Evolutionary conservation across 805 yeast genomes (phyloP), one percentile per base, ranked within the genome.

Genomic region (Citeromyces matritensis): DNA sequence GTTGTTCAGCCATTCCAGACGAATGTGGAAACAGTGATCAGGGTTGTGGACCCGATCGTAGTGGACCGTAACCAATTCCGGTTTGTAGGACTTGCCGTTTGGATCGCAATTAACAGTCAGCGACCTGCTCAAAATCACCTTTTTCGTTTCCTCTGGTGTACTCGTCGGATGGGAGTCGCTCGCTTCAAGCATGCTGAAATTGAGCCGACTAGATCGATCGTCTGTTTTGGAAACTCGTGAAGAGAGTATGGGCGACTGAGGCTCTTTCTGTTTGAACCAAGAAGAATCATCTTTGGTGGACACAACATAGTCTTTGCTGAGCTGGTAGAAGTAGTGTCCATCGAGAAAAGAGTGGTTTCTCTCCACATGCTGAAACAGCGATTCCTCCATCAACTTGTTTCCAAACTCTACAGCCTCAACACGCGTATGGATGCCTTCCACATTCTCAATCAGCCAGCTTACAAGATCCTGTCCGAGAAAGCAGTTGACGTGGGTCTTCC

Each of bases 1-100:
- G 0, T 94, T 74, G 37, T 80, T 83, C 23, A 88, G 56, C 99
- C 99, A 91, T 48, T 91, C 96, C 9, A 88, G 51, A 30, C 95
- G 61, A 23, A 91, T 66, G 45, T 88, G 97, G 57, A 76, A 91
- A 47, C 96, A 86, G 44, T 86, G 94, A 41, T 81, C 88, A 0
- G 96, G 95, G 46, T 86, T 88, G 49, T 85, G 95, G 3, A 86
- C 86, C 28, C 76, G 65, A 48, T 91, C 99, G 45, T 83, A 82
- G 52, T 88, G 96, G 1, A 91, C 84, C 5, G 73, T 72, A 29
- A 85, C 60, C 3, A 74, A 51, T 42, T 91, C 98, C 0, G 79
- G 78, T 34, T 85, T 69, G 49, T 73, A 73, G 0, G 95, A 83
- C 37, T 72, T 64, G 3, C 61, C 58, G 19, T 63, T 55, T 0